phyloP scores from a whole-genome alignment of 2,329 filamentous ascomycete species.

The Fusarium sp. region DNA sequence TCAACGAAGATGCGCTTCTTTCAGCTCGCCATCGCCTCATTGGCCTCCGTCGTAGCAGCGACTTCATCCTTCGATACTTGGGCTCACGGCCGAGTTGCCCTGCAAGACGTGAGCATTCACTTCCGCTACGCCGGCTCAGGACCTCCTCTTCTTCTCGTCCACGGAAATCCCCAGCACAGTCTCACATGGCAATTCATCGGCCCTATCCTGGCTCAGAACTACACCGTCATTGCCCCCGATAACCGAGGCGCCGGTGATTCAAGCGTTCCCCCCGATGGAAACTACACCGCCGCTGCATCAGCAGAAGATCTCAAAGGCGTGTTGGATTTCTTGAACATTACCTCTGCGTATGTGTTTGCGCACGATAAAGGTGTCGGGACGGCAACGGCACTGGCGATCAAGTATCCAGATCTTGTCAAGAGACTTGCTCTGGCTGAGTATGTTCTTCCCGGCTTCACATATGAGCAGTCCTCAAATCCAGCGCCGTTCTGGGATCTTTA shows the following conservation, averaged over 20 bases:
- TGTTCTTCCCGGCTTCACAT: slow-evolving; percentile 53
- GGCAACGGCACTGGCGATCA: slow-evolving; percentile 51
- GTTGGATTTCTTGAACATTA: slow-evolving; percentile 54
- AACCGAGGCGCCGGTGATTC: slow-evolving; percentile 54
- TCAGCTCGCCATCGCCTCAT: not conserved
- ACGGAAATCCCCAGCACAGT: slow-evolving; percentile 53
- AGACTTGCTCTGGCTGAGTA: slow-evolving; percentile 53
- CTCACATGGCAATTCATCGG: slow-evolving; percentile 52
- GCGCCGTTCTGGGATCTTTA: slow-evolving; percentile 52
- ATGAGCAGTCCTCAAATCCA: slow-evolving; percentile 45
- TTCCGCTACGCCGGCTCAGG: slow-evolving; percentile 53
- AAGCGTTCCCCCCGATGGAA: slow-evolving; percentile 48
- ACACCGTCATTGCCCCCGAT: slow-evolving; percentile 55
- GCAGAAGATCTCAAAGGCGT: slow-evolving; percentile 51
- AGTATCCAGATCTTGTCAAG: slow-evolving; percentile 48
- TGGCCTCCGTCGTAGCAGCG: slow-evolving; percentile 2
- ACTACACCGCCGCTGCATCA: slow-evolving; percentile 53
- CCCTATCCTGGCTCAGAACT: slow-evolving; percentile 53
- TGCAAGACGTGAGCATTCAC: slow-evolving; percentile 54
- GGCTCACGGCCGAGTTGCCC: slow-evolving; percentile 48
- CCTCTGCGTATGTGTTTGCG: slow-evolving; percentile 53
- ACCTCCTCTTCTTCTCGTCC: slow-evolving; percentile 52
- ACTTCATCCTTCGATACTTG: slow-evolving; percentile 50
- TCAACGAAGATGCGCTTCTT: not conserved
- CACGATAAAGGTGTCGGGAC: slow-evolving; percentile 58